phyloP scores from a whole-genome alignment of 2,329 filamentous ascomycete genomes.

The Sporothrix dimorphospora region DNA sequence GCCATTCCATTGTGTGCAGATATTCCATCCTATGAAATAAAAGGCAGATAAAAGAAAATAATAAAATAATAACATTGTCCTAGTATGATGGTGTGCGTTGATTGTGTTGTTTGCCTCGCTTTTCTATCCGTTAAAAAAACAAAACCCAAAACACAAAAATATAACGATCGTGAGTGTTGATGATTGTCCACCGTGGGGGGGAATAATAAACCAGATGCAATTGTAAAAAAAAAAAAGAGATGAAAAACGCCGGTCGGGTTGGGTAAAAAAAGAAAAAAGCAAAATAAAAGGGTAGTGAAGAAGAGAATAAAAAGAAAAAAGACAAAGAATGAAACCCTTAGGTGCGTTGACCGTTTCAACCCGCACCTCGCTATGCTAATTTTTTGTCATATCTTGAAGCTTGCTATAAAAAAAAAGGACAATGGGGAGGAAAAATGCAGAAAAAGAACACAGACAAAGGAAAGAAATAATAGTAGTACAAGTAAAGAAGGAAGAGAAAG shows the following conservation, averaged over 20 bases:
- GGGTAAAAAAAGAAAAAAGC: not conserved
- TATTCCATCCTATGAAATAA: not conserved
- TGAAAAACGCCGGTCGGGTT: not conserved
- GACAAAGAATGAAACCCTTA: slow-evolving; percentile 1
- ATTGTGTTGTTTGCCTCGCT: slow-evolving; percentile 1
- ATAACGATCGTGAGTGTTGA: not conserved
- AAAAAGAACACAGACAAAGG: not conserved
- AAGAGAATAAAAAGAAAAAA: slow-evolving; percentile 31
- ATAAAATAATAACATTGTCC: not conserved
- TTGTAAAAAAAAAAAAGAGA: slow-evolving; percentile 3
- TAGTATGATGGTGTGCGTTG: not conserved
- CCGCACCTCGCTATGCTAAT: slow-evolving; percentile 27
- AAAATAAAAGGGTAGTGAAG: not conserved
- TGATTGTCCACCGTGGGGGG: not conserved
- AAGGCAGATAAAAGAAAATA: not conserved
- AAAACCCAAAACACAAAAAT: not conserved
- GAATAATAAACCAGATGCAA: slow-evolving; percentile 14
- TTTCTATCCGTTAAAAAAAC: slow-evolving; percentile 13
- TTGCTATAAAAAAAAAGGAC: slow-evolving; percentile 17
- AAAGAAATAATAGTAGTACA: slow-evolving; percentile 18
- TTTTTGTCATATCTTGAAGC: slow-evolving; percentile 26
- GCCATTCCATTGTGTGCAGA: not conserved
- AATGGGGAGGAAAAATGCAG: not conserved
- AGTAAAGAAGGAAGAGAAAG: not conserved
- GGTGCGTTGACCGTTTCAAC: slow-evolving; percentile 18